Evolutionary conservation across 2,329 filamentous ascomycete genomes (phyloP).

Genomic region (Cercospora sojina): DNA sequence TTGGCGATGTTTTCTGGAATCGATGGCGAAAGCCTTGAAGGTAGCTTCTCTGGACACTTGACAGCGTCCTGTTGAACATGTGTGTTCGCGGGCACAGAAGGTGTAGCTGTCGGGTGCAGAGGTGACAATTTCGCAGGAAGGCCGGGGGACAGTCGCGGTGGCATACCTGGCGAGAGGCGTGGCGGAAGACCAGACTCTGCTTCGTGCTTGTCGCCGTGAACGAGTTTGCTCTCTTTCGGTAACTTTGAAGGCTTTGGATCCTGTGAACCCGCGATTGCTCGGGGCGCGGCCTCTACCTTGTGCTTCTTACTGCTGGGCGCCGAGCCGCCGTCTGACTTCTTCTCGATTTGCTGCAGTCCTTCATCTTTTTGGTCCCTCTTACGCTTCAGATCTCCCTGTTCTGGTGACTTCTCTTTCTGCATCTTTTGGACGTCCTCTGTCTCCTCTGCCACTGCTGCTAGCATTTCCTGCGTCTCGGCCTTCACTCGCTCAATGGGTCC

Average conservation of each 20-base stretch:
- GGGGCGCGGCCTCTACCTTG: conserved; percentile 7
- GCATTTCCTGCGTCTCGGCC: conserved; percentile 36
- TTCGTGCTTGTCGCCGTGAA: conserved; percentile 10
- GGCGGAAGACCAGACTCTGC: conserved; percentile 19
- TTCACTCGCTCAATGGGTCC: conserved; percentile 37
- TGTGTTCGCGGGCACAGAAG: neutral
- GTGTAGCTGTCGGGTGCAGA: conserved; percentile 5
- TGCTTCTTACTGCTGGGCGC: conserved; percentile 17
- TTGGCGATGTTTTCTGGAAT: conserved; percentile 57
- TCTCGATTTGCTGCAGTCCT: neutral
- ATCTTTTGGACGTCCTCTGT: conserved; percentile 18
- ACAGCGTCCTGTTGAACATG: neutral
- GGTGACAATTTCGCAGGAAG: conserved; percentile 28
- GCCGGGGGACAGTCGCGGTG: conserved; percentile 22
- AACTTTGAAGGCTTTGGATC: neutral
- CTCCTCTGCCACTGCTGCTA: conserved; percentile 32
- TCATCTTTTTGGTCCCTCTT: conserved; percentile 25
- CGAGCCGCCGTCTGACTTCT: neutral
- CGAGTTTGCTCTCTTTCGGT: neutral
- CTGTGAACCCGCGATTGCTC: conserved; percentile 2
- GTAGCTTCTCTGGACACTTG: conserved; percentile 40
- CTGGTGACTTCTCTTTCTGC: conserved; percentile 17
- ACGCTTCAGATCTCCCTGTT: conserved; percentile 32
- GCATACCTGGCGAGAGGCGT: conserved; percentile 24
- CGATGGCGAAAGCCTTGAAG: conserved; percentile 58